Evolutionary conservation across 2,329 filamentous ascomycete species (phyloP).

Genomic region (Aureobasidium musti): DNA sequence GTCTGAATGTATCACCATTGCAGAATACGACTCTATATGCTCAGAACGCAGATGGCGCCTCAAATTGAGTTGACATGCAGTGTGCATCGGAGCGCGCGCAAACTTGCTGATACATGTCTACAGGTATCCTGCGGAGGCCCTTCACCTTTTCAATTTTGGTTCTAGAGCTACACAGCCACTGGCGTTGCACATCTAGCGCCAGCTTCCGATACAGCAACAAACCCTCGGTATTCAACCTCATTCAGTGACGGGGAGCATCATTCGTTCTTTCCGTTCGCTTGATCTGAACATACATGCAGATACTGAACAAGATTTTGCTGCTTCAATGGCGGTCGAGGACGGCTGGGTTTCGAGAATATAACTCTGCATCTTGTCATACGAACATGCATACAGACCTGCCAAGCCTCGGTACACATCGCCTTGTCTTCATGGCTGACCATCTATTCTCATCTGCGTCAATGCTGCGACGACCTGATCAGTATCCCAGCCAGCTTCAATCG

Average conservation of each 20-base stretch:
- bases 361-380: background rate
- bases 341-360: constrained; percentile 1
- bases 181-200: background rate
- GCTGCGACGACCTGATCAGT: constrained; percentile 45
- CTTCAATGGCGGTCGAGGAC: background rate
- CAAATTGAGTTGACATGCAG: too few species aligned
- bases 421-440: constrained; percentile 32
- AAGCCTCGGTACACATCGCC: too few species aligned
- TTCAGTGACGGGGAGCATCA: too few species aligned
- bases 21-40: too few species aligned
- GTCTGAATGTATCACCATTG: too few species aligned
- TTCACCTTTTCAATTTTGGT: background rate
- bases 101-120: background rate
- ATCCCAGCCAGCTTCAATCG: constrained; percentile 48
- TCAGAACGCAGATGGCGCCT: too few species aligned
- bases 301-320: background rate
- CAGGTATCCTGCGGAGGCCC: background rate
- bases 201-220: background rate
- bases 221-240: background rate
- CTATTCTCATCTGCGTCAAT: constrained; percentile 35
- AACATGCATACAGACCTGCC: background rate
- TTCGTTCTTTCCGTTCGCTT: background rate
- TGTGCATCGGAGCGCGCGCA: too few species aligned
- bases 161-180: too few species aligned
- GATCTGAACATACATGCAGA: background rate